Evolutionary conservation across 2,329 filamentous ascomycete species (phyloP).

Genomic region (Cytospora piceae): DNA sequence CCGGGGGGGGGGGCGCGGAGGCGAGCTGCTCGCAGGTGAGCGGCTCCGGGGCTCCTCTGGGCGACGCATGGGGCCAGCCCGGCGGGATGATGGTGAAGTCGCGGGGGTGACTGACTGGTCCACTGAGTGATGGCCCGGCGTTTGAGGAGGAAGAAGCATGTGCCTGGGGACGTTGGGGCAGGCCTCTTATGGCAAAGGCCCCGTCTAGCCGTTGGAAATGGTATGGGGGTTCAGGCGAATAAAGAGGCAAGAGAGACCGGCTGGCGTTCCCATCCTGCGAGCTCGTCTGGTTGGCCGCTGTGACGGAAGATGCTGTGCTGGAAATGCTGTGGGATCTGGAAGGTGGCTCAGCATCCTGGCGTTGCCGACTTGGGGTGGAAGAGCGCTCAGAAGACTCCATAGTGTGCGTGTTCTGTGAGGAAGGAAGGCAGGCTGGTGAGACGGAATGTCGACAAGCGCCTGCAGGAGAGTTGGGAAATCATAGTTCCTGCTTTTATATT

Average conservation of each 20-base stretch:
- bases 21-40: too few relatives aligned
- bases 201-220: neutral
- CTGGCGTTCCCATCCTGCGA: neutral
- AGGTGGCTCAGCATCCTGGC: too few relatives aligned
- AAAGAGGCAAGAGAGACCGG: neutral
- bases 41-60: too few relatives aligned
- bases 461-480: neutral
- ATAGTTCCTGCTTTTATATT: neutral
- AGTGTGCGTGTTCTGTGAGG: neutral
- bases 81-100: neutral
- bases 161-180: neutral
- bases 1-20: too few relatives aligned
- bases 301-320: neutral
- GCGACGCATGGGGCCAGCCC: neutral
- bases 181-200: neutral
- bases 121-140: neutral
- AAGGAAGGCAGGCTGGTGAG: neutral
- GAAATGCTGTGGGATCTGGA: neutral
- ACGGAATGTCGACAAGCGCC: neutral
- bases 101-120: neutral
- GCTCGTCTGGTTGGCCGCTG: neutral
- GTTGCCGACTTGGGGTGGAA: neutral
- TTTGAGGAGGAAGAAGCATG: neutral
- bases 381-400: neutral
- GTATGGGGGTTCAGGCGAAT: neutral